Evolutionary conservation across 192 early-diverging fungal species (phyloP).

Genomic region (Backusella sp.): DNA sequence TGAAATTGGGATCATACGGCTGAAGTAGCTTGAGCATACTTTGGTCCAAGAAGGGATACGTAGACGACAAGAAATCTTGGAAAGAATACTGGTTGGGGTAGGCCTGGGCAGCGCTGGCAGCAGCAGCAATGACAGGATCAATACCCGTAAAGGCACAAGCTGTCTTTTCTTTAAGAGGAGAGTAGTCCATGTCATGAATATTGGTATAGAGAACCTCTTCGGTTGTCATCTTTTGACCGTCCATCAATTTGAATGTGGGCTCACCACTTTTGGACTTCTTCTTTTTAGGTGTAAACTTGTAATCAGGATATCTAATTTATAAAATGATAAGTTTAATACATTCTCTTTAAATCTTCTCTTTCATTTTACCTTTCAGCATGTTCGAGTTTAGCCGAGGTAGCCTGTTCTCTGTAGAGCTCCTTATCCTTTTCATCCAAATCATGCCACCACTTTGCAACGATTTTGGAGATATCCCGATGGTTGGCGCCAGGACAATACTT

Average conservation of each 20-base stretch:
- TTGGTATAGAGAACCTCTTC: not conserved
- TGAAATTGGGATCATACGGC: not conserved
- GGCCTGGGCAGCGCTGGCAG: not conserved
- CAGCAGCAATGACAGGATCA: not conserved
- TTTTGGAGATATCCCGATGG: conserved; percentile 60
- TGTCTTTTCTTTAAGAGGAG: not conserved
- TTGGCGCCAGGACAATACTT: conserved; percentile 46
- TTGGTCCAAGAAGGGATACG: not conserved
- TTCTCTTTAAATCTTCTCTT: not conserved
- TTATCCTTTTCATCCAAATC: conserved; percentile 49
- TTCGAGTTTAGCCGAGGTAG: conserved; percentile 44
- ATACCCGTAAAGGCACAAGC: not conserved
- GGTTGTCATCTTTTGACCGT: not conserved
- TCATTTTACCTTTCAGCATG: conserved; percentile 40
- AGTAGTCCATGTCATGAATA: not conserved
- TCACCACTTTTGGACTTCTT: not conserved
- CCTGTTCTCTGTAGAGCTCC: conserved; percentile 46
- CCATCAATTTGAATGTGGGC: not conserved
- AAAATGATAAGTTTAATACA: not conserved
- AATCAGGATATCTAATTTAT: conserved; percentile 25
- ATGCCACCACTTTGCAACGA: conserved; percentile 60
- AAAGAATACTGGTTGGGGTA: not conserved
- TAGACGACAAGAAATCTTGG: not conserved
- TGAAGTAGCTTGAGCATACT: not conserved
- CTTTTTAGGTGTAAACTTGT: conserved; percentile 21